Conservation (phyloP, 371 early-diverging fungal genomes). For the Mucor sp. region DNA sequence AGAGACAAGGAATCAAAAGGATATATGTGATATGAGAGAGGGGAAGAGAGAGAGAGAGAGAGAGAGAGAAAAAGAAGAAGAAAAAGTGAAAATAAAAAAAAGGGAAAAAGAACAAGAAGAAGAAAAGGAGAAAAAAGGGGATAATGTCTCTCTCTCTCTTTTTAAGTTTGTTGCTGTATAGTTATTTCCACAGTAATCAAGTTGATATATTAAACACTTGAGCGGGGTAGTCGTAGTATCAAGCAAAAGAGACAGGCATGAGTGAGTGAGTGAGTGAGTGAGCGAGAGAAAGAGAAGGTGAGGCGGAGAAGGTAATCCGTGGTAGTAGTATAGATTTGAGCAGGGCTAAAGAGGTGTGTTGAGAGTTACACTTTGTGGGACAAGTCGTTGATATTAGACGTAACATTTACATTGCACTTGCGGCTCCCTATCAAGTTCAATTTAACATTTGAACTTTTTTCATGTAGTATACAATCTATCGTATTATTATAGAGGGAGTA, state of each 20-base stretch:
- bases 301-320: constrained; percentile 1
- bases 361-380: constrained; percentile 1
- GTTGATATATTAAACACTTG: neutral
- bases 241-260: neutral
- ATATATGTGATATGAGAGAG: neutral
- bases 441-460: constrained; percentile 9
- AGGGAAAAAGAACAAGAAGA: constrained; percentile 6
- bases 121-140: constrained; percentile 5
- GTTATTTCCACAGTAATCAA: neutral
- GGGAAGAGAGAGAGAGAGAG: neutral
- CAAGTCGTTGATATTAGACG: neutral
- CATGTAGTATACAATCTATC: neutral
- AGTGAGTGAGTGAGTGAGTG: neutral
- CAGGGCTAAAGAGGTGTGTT: neutral
- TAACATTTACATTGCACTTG: neutral
- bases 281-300: neutral
- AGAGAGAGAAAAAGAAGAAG: neutral
- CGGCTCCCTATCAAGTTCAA: constrained; percentile 13
- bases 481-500: neutral
- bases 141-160: neutral
- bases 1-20: neutral
- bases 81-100: constrained; percentile 2
- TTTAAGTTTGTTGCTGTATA: neutral
- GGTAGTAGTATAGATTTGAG: neutral
- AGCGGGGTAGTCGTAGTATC: neutral